Percentiles rank a stretch among this genome's conserved stretches.
Evolutionary conservation across 2,329 filamentous ascomycete genomes (phyloP).

Genomic region (Talaromyces sp.): DNA sequence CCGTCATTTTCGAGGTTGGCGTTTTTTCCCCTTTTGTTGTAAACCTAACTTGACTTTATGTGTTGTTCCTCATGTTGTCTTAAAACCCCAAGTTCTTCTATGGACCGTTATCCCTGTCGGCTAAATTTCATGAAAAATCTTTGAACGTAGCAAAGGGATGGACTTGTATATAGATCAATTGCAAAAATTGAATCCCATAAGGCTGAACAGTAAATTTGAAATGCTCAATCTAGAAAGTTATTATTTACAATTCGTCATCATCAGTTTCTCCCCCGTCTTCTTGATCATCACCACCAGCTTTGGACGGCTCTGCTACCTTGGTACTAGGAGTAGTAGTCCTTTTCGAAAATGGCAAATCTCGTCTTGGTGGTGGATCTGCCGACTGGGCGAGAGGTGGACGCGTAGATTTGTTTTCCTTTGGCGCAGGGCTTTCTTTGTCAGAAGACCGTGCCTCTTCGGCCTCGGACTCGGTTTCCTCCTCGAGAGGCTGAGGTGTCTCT

Average conservation of each 20-base stretch:
- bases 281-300: constrained; percentile 11
- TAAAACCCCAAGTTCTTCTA: neutral
- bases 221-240: neutral
- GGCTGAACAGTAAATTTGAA: neutral
- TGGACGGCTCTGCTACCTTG: constrained; percentile 4
- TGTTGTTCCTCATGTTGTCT: constrained; percentile 1
- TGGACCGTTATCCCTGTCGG: constrained; percentile 8
- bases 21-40: constrained; percentile 8
- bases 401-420: neutral
- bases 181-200: neutral
- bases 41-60: constrained; percentile 5
- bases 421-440: neutral
- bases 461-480: constrained; percentile 26
- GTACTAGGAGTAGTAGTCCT: constrained; percentile 8
- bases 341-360: constrained; percentile 39
- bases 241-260: constrained; percentile 33
- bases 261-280: constrained; percentile 30
- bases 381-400: constrained; percentile 13
- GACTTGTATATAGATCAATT: constrained; percentile 7
- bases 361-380: constrained; percentile 32
- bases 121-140: neutral
- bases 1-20: constrained; percentile 11
- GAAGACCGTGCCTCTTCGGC: constrained; percentile 24
- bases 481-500: constrained; percentile 29
- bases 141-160: neutral